Evolutionary conservation across 2,329 filamentous ascomycete genomes (phyloP), one percentile per base, ranked within the genome.

Genomic region (Chrysoporthe puriensis): DNA sequence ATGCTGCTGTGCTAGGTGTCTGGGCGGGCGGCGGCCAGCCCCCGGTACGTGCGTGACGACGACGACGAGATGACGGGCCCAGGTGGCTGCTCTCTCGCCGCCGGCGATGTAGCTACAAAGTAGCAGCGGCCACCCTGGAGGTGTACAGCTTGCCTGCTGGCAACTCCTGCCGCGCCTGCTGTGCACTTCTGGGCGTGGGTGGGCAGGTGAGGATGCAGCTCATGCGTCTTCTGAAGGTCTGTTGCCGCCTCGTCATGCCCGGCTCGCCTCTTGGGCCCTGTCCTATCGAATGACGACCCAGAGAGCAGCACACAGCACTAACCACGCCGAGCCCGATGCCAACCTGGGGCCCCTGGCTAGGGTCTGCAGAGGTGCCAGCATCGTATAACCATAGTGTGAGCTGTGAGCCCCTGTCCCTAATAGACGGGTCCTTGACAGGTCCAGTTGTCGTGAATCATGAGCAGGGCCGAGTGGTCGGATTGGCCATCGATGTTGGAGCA

Each of bases 161-260:
- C 60, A 40, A 50, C n/a, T 52, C 42, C 60, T 36, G 52, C 60
- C 32, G 43, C 60, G n/a, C 48, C 60, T 62, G 43, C 60, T 62
- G 60, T 62, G 60, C 60, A 14, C 43, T 52, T 14, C 16, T 48
- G 44, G 60, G 34, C 43, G 43, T 50, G 26, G 44, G 60, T 50
- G 60, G 32, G 16, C 16, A 48, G 8, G 60, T 50, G 34, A 32
- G 42, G 57, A 40, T 60, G 57, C 36, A 43, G 18, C 57, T 43
- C 57, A 40, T 42, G 57, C 36, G 16, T 26, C 40, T 14, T 26
- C 42, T 40, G n/a, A 14, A 60, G 26, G 26, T 4, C 50, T 7
- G 21, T 54, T 54, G 13, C 36, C 42, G 42, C 36, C 40, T 26
- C 40, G 16, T 21, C 57, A 44, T 42, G n/a, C n/a, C 57, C 57